A percentile compares a stretch with the other conserved stretches of the same genome.
Evolutionary conservation across 257 asterid genomes (phyloP).

Genomic region (Leptodermis oblonga): DNA sequence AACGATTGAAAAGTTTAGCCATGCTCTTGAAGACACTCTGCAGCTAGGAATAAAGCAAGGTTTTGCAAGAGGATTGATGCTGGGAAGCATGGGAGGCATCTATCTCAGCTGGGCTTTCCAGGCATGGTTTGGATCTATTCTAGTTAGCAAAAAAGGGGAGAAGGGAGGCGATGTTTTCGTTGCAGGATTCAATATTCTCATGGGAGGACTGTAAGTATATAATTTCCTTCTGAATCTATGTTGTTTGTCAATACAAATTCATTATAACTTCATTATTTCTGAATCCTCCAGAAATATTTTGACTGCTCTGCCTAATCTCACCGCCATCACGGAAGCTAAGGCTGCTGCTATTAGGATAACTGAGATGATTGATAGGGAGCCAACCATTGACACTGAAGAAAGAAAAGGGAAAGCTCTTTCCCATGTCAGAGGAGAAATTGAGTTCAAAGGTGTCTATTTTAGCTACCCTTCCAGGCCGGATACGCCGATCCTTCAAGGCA

Average conservation of each 20-base stretch:
- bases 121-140: conserved; percentile 71
- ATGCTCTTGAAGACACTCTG: conserved; percentile 56
- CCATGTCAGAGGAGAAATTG: conserved; percentile 69
- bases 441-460: conserved; percentile 57
- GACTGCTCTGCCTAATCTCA: conserved; percentile 76
- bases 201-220: conserved; percentile 74
- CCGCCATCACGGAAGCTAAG: conserved; percentile 72
- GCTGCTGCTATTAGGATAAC: conserved; percentile 63
- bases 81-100: conserved; percentile 77
- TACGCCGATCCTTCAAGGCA: conserved; percentile 46
- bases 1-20: conserved; percentile 57
- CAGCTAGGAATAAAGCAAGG: conserved; percentile 75
- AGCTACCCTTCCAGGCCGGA: conserved; percentile 76
- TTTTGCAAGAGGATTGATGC: conserved; percentile 69
- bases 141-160: conserved; percentile 60
- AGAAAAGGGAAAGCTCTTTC: conserved; percentile 79
- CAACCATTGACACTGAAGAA: conserved; percentile 60
- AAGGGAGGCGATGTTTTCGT: conserved; percentile 79
- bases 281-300: conserved; percentile 18
- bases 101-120: conserved; percentile 85
- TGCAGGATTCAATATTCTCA: conserved; percentile 80
- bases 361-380: conserved; percentile 68
- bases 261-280: neutral
- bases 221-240: neutral
- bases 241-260: neutral